Evolutionary conservation across 2,329 filamentous ascomycete genomes (phyloP).

Genomic region (Epichloe scottii): DNA sequence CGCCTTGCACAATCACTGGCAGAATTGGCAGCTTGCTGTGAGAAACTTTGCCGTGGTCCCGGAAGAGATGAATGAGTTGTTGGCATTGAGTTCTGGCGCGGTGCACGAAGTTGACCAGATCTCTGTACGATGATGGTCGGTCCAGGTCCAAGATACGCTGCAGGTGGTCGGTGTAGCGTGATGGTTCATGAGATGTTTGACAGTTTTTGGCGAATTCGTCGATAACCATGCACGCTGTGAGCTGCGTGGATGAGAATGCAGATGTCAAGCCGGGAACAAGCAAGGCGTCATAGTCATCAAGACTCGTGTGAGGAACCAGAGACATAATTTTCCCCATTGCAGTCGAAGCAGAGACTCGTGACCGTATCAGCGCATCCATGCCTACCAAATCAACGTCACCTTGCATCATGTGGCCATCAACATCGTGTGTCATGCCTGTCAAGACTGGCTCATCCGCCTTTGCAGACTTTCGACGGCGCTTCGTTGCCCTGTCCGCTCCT

Average conservation of each 20-base stretch:
- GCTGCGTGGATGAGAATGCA: conserved; percentile 71
- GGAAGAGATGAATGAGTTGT: conserved; percentile 80
- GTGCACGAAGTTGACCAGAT: conserved; percentile 81
- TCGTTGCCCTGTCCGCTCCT: conserved; percentile 49
- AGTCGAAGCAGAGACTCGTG: conserved; percentile 73
- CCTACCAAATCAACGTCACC: conserved; percentile 93
- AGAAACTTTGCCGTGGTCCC: conserved; percentile 76
- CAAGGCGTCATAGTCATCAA: conserved; percentile 51
- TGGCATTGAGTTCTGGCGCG: conserved; percentile 85
- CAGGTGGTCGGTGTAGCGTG: conserved; percentile 50
- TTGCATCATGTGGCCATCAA: conserved; percentile 95
- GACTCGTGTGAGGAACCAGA: conserved; percentile 51
- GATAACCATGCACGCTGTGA: conserved; percentile 69
- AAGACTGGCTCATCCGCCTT: conserved; percentile 60
- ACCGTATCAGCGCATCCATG: conserved; percentile 75
- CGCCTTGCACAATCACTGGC: conserved; percentile 87
- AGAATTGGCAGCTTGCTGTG: conserved; percentile 63
- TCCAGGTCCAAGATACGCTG: conserved; percentile 70
- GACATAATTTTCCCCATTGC: conserved; percentile 80
- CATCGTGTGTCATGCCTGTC: conserved; percentile 69
- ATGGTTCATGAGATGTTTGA: conserved; percentile 25
- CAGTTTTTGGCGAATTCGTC: conserved; percentile 72
- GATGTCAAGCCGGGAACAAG: conserved; percentile 58
- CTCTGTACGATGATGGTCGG: conserved; percentile 70
- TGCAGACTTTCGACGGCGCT: conserved; percentile 73